phyloP scores from a whole-genome alignment of 1,284 basidiomycete genomes.

The Megacollybia platyphylla region DNA sequence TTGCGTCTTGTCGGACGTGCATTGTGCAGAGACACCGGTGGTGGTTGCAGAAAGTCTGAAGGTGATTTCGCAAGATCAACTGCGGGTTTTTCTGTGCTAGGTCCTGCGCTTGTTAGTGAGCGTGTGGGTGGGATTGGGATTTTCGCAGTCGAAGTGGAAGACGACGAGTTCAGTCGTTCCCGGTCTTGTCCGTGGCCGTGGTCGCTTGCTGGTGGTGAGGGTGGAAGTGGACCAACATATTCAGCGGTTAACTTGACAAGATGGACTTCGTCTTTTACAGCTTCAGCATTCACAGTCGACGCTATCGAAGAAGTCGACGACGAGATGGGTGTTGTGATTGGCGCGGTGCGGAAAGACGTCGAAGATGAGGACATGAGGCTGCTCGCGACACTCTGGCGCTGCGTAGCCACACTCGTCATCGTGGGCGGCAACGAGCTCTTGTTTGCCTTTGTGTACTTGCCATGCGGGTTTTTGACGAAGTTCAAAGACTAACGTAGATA shows the following conservation, averaged over 20 bases:
- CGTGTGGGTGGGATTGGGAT: not conserved
- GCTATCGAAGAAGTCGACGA: not conserved
- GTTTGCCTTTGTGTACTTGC: too few species aligned
- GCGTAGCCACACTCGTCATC: not conserved
- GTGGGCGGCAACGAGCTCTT: not conserved
- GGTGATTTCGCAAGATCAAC: not conserved
- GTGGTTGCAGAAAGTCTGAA: constrained; percentile 5
- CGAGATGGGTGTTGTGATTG: not conserved
- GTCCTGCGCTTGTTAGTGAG: not conserved
- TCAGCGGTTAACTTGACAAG: not conserved
- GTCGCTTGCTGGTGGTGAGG: not conserved
- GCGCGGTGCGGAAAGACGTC: not conserved
- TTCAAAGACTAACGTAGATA: not conserved
- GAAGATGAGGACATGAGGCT: not conserved
- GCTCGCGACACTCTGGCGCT: not conserved
- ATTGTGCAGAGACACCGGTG: constrained; percentile 2
- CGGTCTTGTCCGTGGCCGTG: not conserved
- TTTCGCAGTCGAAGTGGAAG: not conserved
- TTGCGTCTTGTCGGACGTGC: constrained; percentile 19
- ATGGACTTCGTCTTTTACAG: constrained; percentile 1
- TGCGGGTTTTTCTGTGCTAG: not conserved
- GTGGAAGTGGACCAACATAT: constrained; percentile 1
- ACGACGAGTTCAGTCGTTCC: not conserved
- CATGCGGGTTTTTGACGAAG: too few species aligned
- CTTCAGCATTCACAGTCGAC: not conserved